Evolutionary conservation across 192 early-diverging fungal species (phyloP).

Genomic region (Coemansia sp.): DNA sequence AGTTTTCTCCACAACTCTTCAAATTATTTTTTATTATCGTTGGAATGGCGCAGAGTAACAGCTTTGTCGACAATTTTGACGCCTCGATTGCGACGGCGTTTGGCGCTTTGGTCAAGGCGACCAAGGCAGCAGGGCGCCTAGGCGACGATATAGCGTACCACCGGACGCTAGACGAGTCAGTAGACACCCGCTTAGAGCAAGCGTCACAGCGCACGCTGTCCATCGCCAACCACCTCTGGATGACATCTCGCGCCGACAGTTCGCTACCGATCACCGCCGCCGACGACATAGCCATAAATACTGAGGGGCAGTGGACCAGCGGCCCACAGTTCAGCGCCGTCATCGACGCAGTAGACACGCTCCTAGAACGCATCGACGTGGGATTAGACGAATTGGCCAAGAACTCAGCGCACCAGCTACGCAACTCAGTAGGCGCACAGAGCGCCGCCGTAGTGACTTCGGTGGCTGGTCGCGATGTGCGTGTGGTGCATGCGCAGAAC

Average conservation of each 20-base stretch:
- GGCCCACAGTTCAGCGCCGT: constrained; percentile 65
- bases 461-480: constrained; percentile 49
- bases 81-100: constrained; percentile 29
- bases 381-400: constrained; percentile 69
- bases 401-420: constrained; percentile 32
- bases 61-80: constrained; percentile 34
- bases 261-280: constrained; percentile 19
- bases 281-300: constrained; percentile 34
- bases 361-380: constrained; percentile 84
- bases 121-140: constrained; percentile 62
- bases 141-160: constrained; percentile 65
- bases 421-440: constrained; percentile 34
- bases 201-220: constrained; percentile 31
- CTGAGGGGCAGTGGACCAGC: constrained; percentile 67
- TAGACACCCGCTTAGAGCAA: constrained; percentile 45
- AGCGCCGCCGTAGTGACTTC: constrained; percentile 36
- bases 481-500: constrained; percentile 68
- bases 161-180: constrained; percentile 63
- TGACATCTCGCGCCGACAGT: constrained; percentile 15
- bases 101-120: constrained; percentile 60
- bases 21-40: constrained; percentile 8
- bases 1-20: not conserved
- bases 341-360: constrained; percentile 75
- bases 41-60: not conserved
- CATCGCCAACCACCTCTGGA: constrained; percentile 38